A percentile compares a stretch with the other conserved stretches of the same genome.
These are phyloP conservation scores for Lactarius deliciosus DNA, from an alignment of 768 basidiomycete genomes.

Conservation along the genomic window DNA sequence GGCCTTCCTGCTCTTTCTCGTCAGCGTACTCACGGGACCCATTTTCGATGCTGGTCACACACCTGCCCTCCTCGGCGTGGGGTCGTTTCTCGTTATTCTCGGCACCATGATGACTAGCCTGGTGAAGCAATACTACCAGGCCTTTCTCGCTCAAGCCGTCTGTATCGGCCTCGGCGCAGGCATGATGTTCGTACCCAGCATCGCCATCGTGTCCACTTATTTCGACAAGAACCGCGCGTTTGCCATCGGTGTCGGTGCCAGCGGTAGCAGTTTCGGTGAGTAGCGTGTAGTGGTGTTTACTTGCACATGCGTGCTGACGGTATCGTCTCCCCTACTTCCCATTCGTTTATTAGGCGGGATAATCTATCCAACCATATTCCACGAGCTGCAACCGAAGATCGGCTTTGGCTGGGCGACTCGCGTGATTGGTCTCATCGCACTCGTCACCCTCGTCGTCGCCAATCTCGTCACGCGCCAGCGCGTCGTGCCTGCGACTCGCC, in stretches of 20 bases:
- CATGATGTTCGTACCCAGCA: constrained; percentile 45
- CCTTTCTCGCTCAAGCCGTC: constrained; percentile 49
- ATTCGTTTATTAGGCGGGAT: constrained; percentile 25
- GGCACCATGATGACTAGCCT: constrained; percentile 29
- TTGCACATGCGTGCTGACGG: not conserved
- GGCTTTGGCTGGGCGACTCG: constrained; percentile 35
- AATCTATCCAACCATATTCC: constrained; percentile 37
- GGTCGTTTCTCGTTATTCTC: constrained; percentile 29
- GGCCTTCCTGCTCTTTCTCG: constrained; percentile 25
- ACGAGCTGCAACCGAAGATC: constrained; percentile 30
- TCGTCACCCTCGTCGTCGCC: constrained; percentile 31
- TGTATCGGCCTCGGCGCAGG: constrained; percentile 44
- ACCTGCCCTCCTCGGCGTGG: constrained; percentile 25
- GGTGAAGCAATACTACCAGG: constrained; percentile 34
- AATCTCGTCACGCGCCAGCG: constrained; percentile 31
- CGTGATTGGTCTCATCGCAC: constrained; percentile 32
- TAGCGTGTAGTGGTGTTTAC: not conserved
- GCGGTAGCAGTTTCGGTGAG: constrained; percentile 37
- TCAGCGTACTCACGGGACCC: constrained; percentile 25
- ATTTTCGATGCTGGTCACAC: constrained; percentile 31
- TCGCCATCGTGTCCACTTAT: constrained; percentile 45
- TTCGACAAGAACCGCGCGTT: constrained; percentile 44
- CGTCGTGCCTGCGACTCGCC: constrained; percentile 19
- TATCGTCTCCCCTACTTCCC: not conserved
- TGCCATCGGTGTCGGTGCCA: constrained; percentile 46